phyloP scores from a whole-genome alignment of 176 grass and related monocot genomes.

The Triticum aestivum region DNA sequence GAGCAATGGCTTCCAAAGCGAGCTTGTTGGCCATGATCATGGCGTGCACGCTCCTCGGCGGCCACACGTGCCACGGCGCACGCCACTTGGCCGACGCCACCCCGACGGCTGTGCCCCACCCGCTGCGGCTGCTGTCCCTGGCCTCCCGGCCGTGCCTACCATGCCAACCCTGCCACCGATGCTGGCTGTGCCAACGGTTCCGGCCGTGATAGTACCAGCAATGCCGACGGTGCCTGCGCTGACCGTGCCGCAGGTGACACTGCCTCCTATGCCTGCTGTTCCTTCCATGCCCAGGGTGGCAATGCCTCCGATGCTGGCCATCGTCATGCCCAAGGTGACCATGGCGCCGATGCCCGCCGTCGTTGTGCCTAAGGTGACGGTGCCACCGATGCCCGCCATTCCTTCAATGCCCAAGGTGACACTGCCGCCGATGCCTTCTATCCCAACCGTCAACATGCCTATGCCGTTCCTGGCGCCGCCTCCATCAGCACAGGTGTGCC shows the following conservation, averaged over 20 bases:
- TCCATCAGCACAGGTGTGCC: conserved; percentile 1
- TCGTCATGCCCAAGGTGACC: neutral
- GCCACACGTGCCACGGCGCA: neutral
- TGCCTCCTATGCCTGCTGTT: neutral
- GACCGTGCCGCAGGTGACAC: neutral
- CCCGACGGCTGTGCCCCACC: neutral
- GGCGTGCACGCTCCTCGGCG: neutral
- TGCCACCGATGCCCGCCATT: neutral
- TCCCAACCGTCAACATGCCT: conserved; percentile 5
- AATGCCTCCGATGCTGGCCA: neutral
- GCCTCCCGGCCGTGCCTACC: neutral
- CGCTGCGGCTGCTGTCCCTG: neutral
- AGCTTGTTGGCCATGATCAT: conserved; percentile 19
- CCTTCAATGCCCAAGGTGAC: neutral
- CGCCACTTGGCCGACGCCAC: neutral
- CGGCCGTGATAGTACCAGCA: neutral
- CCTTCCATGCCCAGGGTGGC: neutral
- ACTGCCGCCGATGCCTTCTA: conserved; percentile 9
- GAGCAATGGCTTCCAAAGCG: conserved; percentile 9
- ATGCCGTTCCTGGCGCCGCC: conserved; percentile 14
- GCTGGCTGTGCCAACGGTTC: neutral
- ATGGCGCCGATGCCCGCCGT: neutral
- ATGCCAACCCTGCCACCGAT: neutral
- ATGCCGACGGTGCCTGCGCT: neutral
- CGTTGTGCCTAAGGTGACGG: neutral